A percentile compares a stretch with the other conserved stretches of the same genome.
Evolutionary conservation across 495 filamentous ascomycete genomes (phyloP).

Genomic region (Aspergillus wentii): DNA sequence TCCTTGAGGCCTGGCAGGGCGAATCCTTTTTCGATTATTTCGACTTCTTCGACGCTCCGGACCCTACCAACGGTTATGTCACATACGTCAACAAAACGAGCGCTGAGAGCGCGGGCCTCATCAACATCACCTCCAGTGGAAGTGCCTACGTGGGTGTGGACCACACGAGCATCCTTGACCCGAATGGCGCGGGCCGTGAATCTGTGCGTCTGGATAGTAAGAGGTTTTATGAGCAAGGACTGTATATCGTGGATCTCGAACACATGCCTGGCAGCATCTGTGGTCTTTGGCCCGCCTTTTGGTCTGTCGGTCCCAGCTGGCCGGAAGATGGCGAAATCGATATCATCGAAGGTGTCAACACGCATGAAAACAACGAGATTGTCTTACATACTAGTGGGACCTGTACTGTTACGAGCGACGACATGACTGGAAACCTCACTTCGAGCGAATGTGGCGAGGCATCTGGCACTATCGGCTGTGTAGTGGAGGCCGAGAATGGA

Average conservation of each 20-base stretch:
- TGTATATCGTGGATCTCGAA: constrained; percentile 68
- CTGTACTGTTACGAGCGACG: constrained; percentile 54
- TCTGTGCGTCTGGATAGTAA: constrained; percentile 67
- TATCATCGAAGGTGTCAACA: constrained; percentile 85
- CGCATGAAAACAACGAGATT: constrained; percentile 57
- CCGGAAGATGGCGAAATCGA: constrained; percentile 81
- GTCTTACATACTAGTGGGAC: constrained; percentile 68
- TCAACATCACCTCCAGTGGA: constrained; percentile 47
- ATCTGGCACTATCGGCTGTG: constrained; percentile 43
- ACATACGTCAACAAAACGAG: constrained; percentile 53
- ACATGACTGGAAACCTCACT: constrained; percentile 42
- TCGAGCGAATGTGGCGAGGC: constrained; percentile 52
- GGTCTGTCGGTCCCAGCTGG: constrained; percentile 74
- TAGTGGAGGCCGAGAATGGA: constrained; percentile 43
- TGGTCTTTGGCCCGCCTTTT: constrained; percentile 73
- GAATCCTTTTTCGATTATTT: constrained; percentile 49
- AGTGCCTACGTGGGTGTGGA: constrained; percentile 51
- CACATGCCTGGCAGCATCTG: constrained; percentile 72
- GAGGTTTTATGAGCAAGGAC: constrained; percentile 59
- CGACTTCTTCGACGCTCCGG: constrained; percentile 42
- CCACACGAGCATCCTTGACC: constrained; percentile 27
- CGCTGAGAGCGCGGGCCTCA: constrained; percentile 53
- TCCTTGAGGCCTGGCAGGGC: constrained; percentile 41
- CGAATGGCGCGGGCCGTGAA: constrained; percentile 50
- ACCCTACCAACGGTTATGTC: constrained; percentile 70